Percentiles rank a stretch among this genome's conserved stretches.
Conservation (phyloP, 192 early-diverging fungal genomes). For the Coemansia sp. region DNA sequence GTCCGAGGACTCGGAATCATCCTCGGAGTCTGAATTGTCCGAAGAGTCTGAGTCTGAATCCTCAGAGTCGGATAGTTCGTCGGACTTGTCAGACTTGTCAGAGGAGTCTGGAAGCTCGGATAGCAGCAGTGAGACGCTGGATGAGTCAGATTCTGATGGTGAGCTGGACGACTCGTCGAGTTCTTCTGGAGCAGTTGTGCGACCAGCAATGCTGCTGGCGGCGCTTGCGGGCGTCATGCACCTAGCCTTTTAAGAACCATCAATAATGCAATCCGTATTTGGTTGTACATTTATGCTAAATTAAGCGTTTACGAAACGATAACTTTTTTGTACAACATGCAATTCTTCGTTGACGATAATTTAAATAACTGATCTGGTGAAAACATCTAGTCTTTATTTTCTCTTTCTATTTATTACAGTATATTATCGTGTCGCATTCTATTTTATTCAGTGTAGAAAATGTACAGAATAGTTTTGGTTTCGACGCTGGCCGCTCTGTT, state of each 20-base stretch:
- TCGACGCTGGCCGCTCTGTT: background rate
- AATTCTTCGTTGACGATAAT: too few species aligned
- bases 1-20: background rate
- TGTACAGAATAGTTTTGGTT: background rate
- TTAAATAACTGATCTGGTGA: too few species aligned
- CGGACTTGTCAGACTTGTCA: background rate
- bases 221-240: background rate
- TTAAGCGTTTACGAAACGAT: too few species aligned
- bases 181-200: background rate
- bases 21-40: background rate
- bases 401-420: background rate
- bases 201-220: constrained; percentile 3
- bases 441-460: background rate
- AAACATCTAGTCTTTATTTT: background rate
- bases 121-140: constrained; percentile 1
- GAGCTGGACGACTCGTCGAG: background rate
- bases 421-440: background rate
- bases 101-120: constrained; percentile 1
- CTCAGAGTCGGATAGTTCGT: background rate
- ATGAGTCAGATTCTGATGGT: background rate
- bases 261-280: too few species aligned
- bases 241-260: too few species aligned
- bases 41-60: background rate
- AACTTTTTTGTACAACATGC: too few species aligned
- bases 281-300: too few species aligned